Percentiles rank a stretch among this genome's conserved stretches.
These are phyloP conservation scores for Fusarium phyllophilum DNA, from an alignment of 2,329 filamentous ascomycete genomes.

Conservation along the genomic window DNA sequence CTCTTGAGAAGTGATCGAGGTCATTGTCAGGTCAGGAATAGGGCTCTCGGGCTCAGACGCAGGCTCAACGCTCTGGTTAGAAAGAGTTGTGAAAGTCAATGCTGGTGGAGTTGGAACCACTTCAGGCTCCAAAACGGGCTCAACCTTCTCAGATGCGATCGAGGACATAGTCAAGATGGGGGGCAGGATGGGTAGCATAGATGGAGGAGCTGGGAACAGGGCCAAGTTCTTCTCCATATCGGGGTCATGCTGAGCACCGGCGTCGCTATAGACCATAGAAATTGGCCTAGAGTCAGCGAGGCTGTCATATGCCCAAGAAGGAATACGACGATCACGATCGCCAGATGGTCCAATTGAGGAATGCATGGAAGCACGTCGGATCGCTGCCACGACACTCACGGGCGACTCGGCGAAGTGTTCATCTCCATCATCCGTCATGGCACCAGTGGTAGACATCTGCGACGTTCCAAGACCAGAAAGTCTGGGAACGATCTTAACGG, in stretches of 20 bases:
- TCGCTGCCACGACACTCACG: slow-evolving; percentile 43
- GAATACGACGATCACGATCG: slow-evolving; percentile 32
- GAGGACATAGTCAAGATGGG: slow-evolving; percentile 56
- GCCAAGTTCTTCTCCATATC: slow-evolving; percentile 63
- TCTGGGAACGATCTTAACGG: slow-evolving; percentile 53
- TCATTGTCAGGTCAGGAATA: slow-evolving; percentile 43
- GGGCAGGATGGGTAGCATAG: slow-evolving; percentile 49
- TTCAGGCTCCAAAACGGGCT: slow-evolving; percentile 54
- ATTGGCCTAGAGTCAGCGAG: slow-evolving; percentile 52
- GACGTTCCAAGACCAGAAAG: slow-evolving; percentile 16
- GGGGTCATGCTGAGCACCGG: slow-evolving; percentile 61
- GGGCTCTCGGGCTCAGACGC: slow-evolving; percentile 49
- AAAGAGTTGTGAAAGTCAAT: slow-evolving; percentile 48
- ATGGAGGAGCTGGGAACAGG: slow-evolving; percentile 65
- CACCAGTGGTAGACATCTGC: slow-evolving; percentile 9
- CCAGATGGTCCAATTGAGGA: slow-evolving; percentile 51
- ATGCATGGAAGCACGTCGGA: slow-evolving; percentile 55
- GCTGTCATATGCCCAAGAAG: slow-evolving; percentile 41
- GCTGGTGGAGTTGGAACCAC: slow-evolving; percentile 44
- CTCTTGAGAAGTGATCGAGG: slow-evolving; percentile 41
- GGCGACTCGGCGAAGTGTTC: slow-evolving; percentile 37
- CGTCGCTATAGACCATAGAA: slow-evolving; percentile 65
- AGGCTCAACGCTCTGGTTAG: slow-evolving; percentile 55
- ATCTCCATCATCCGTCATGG: slow-evolving; percentile 22
- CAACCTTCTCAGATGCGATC: slow-evolving; percentile 57